Conservation (phyloP, 257 asterid genomes). For the Primulina eburnea region DNA sequence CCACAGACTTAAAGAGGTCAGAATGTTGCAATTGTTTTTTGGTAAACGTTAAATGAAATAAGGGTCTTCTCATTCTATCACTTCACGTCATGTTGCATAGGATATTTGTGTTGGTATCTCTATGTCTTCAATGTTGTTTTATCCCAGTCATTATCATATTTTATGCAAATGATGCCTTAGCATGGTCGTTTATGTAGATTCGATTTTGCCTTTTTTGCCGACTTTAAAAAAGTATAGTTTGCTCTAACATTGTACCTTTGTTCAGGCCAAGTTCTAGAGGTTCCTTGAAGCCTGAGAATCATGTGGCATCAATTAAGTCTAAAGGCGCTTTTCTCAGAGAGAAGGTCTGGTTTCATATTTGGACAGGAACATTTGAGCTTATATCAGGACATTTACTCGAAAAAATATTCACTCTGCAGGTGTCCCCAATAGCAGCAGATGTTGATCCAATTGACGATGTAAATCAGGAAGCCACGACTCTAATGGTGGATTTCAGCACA, state of each 20-base stretch:
- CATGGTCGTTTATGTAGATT: background rate
- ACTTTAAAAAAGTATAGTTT: background rate
- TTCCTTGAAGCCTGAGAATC: conserved; percentile 29
- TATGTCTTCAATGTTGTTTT: background rate
- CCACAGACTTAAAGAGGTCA: conserved; percentile 37
- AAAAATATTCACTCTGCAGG: conserved; percentile 22
- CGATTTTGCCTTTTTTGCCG: background rate
- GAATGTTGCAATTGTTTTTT: conserved; percentile 8
- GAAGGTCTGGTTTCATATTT: conserved; percentile 31
- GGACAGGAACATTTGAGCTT: conserved; percentile 1
- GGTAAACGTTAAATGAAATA: background rate
- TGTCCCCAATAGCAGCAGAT: conserved; percentile 33
- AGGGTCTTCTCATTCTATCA: background rate
- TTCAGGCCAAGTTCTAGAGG: conserved; percentile 34
- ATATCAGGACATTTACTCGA: background rate
- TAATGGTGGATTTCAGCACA: conserved; percentile 11
- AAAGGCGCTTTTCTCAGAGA: conserved; percentile 18
- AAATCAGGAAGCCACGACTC: conserved; percentile 17
- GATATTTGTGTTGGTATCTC: background rate
- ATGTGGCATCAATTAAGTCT: conserved; percentile 22
- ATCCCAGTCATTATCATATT: background rate
- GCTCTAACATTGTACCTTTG: conserved; percentile 17
- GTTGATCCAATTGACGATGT: conserved; percentile 20
- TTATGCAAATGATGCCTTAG: background rate
- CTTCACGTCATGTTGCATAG: background rate